Conservation (phyloP, 495 filamentous ascomycete species). For the Penicillium egyptiacum region DNA sequence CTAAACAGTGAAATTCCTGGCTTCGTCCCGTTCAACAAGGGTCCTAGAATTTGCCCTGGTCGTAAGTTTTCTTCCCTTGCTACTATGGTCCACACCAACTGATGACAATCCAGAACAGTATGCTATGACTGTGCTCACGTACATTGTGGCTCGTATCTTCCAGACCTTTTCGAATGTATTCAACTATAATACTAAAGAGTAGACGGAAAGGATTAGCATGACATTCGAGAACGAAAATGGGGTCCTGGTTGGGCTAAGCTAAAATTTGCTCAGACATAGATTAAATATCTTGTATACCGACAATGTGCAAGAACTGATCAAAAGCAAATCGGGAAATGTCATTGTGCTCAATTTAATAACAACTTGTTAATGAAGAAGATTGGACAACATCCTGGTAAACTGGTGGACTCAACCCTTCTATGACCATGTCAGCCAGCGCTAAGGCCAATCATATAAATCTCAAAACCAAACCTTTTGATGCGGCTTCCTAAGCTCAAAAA, state of each 20-base stretch:
- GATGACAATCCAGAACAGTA: constrained; percentile 8
- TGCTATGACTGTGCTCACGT: constrained; percentile 17
- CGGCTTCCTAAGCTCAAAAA: constrained; percentile 15
- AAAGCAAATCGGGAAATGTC: too few relatives aligned
- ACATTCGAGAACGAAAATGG: constrained; percentile 26
- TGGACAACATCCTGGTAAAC: neutral
- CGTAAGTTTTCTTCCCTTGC: constrained; percentile 15
- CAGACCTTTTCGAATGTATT: constrained; percentile 18
- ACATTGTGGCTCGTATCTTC: constrained; percentile 21
- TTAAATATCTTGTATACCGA: neutral
- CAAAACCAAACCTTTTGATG: constrained; percentile 3
- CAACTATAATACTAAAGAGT: constrained; percentile 15
- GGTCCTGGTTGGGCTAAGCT: constrained; percentile 11
- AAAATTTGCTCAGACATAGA: neutral
- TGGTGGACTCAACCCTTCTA: neutral
- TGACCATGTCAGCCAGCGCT: neutral
- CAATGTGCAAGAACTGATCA: neutral
- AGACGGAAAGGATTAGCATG: constrained; percentile 22
- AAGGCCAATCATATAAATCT: neutral
- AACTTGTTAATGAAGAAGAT: neutral
- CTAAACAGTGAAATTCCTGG: constrained; percentile 15
- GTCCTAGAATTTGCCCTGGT: constrained; percentile 21
- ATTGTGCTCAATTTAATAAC: neutral
- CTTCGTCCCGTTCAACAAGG: constrained; percentile 25
- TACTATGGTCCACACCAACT: neutral